Base-by-base conservation (phyloP, 2,329 filamentous ascomycete genomes). In the Lachnellula hyalina region DNA sequence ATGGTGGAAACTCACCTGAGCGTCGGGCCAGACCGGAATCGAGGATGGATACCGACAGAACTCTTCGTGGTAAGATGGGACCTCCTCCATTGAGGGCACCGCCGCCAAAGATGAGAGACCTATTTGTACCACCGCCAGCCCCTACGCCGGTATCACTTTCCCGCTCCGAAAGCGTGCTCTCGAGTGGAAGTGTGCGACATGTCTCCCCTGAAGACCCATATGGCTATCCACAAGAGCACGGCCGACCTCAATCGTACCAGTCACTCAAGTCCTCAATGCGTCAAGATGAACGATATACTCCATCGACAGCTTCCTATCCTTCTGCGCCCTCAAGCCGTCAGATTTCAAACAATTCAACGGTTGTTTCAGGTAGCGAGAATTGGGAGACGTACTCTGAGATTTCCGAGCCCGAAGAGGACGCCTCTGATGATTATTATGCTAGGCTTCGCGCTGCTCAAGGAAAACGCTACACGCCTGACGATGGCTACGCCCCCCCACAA, bases 351-450 rank as follows among this genome's bases (percentile, higher is more conserved):
- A 86, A 86, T 1, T 92, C 89, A n/a, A 90, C 87, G 1, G 79
- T 79, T 21, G 79, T 88, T 25, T 90, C 89, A 5, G 90, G 89
- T 1, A 96, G 90, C 3, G 93, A 97, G 73, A 97, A 97, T 70
- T 97, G 93, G 93, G 93, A 97, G 72, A 96, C 92, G 9, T 97
- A 94, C 65, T 92, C 94, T 64, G 90, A 96, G 69, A 84, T 81
- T 61, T 90, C 87, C 58, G 86, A 90, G 65, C 83, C 86, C 0
- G 88, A 90, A 65, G 78, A 80, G 23, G 91, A 96, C 68, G 82
- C 81, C 0, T 85, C 85, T 4, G 89, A 94, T 57, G 93, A 94
- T 70, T 95, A 96, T 71, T 95, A 96, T 71, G 87, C 89, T 61
- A 90, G 89, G 71, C 75, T 92, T 52, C 81, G 86, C 54, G 84